A percentile compares a stretch with the other conserved stretches of the same genome.
Conservation (phyloP, 768 basidiomycete genomes). For the Agrocybe pediades region DNA sequence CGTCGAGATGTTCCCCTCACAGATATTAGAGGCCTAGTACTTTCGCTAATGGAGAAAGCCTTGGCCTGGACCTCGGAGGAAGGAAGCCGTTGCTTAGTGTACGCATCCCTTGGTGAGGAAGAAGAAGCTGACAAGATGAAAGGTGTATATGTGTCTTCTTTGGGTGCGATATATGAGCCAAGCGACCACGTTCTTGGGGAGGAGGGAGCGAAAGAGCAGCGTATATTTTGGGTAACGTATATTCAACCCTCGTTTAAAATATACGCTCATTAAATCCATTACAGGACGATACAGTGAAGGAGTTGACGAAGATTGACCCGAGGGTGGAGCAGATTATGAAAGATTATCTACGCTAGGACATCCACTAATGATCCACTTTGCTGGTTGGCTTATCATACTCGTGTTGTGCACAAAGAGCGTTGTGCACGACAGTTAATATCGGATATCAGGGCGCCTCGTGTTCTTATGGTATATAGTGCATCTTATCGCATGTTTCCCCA, state of each 20-base stretch:
- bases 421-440: no score
- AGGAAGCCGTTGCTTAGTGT: constrained; percentile 35
- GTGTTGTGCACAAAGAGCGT: no score
- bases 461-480: no score
- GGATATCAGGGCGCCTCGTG: no score
- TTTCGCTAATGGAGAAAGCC: constrained; percentile 27
- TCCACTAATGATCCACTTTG: no score
- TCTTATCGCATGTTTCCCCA: no score
- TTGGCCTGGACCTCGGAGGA: constrained; percentile 39
- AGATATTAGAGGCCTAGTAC: constrained; percentile 3
- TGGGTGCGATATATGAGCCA: constrained; percentile 25
- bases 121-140: constrained; percentile 21
- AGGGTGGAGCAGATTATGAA: constrained; percentile 15
- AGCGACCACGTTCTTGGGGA: constrained; percentile 29
- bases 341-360: no score
- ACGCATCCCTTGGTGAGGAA: constrained; percentile 27
- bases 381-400: no score
- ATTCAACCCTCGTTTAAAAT: not conserved
- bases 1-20: constrained; percentile 17
- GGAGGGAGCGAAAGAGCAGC: constrained; percentile 24
- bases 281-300: constrained; percentile 18
- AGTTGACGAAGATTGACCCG: constrained; percentile 14
- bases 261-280: not conserved
- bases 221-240: constrained; percentile 29
- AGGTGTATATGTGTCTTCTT: constrained; percentile 29